phyloP scores from a whole-genome alignment of 2,329 filamentous ascomycete genomes.

The Proliferodiscus dingleyae region DNA sequence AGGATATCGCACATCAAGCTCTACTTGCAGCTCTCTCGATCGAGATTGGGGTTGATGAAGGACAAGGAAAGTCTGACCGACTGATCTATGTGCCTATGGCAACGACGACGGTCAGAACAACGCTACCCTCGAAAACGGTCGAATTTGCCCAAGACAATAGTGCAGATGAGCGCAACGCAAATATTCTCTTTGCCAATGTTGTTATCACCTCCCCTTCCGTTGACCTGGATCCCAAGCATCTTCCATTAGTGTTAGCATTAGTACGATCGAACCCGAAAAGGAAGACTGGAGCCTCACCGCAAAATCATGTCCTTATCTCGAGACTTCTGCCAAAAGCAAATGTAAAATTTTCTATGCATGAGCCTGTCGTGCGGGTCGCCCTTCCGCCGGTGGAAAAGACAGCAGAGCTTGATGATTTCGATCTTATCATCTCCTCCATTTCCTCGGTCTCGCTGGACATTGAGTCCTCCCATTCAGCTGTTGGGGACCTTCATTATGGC shows the following conservation, averaged over 20 bases:
- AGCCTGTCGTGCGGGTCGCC: constrained; percentile 87
- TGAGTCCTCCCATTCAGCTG: constrained; percentile 88
- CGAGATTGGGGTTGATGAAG: constrained; percentile 85
- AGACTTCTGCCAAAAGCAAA: constrained; percentile 89
- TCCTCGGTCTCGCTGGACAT: constrained; percentile 90
- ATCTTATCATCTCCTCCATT: constrained; percentile 90
- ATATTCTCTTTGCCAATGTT: constrained; percentile 93
- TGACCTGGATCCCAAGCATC: constrained; percentile 85
- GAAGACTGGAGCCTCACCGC: constrained; percentile 40
- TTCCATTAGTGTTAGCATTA: constrained; percentile 78
- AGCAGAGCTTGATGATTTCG: constrained; percentile 73
- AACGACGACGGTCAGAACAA: constrained; percentile 91
- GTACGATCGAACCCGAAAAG: constrained; percentile 51
- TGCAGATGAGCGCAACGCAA: constrained; percentile 81
- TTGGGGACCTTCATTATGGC: constrained; percentile 82
- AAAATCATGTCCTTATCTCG: constrained; percentile 69
- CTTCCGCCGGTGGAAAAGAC: constrained; percentile 69
- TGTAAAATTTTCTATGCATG: constrained; percentile 94
- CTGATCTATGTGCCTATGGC: constrained; percentile 95
- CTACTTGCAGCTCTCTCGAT: constrained; percentile 88
- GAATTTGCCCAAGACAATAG: constrained; percentile 69
- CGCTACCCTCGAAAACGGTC: constrained; percentile 88
- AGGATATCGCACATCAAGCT: constrained; percentile 92
- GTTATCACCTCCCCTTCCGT: constrained; percentile 94
- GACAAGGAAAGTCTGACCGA: constrained; percentile 77